These are phyloP conservation scores for Marchantia polymorpha DNA, from an alignment of 225 moss, liverwort and hornwort species.

Conservation along the genomic window DNA sequence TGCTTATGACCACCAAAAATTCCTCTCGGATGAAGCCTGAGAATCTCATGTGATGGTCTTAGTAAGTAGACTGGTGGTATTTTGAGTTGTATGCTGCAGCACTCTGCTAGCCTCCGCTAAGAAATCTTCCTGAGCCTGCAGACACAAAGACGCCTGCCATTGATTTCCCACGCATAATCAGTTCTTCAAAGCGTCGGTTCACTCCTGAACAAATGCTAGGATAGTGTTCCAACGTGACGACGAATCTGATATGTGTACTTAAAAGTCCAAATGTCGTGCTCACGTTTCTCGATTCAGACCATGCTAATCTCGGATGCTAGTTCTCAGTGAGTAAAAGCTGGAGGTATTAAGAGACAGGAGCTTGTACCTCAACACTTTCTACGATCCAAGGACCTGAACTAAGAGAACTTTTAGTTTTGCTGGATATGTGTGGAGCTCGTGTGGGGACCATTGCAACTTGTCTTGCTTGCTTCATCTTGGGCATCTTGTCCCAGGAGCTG, in stretches of 20 bases:
- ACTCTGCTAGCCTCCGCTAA: constrained; percentile 48
- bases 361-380: constrained; percentile 49
- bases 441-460: constrained; percentile 27
- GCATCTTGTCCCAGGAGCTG: constrained; percentile 17
- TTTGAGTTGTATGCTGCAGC: constrained; percentile 46
- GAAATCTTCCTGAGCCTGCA: constrained; percentile 62
- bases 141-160: constrained; percentile 53
- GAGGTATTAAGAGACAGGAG: not conserved
- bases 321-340: not conserved
- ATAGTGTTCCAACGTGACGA: not conserved
- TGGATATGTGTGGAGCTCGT: constrained; percentile 19
- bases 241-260: not conserved
- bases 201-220: not conserved
- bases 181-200: not conserved
- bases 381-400: constrained; percentile 40
- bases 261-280: not conserved
- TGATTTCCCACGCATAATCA: not conserved
- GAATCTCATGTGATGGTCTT: constrained; percentile 18
- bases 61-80: constrained; percentile 41
- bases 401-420: constrained; percentile 22
- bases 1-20: not conserved
- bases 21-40: not conserved
- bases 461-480: constrained; percentile 20
- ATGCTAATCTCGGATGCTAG: not conserved
- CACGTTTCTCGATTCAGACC: not conserved